phyloP scores from a whole-genome alignment of 495 filamentous ascomycete species.

The Niebla homalea region DNA sequence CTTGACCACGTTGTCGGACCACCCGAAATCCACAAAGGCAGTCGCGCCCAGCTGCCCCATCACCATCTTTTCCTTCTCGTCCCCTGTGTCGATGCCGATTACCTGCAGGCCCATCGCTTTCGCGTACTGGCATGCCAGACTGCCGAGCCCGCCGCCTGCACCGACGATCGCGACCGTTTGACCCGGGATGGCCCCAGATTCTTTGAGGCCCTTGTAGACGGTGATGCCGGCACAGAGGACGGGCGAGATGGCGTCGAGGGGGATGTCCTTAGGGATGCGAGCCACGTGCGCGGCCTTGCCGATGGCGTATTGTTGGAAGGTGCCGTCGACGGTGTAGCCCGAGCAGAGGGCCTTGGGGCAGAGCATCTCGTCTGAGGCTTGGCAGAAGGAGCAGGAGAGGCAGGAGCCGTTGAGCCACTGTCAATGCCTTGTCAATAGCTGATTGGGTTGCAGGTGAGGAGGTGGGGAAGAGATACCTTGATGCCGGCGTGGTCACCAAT shows the following conservation, averaged over 20 bases:
- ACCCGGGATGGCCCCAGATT: constrained; percentile 58
- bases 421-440: neutral
- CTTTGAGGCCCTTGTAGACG: constrained; percentile 87
- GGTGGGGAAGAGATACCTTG: constrained; percentile 29
- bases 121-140: constrained; percentile 73
- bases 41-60: constrained; percentile 48
- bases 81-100: constrained; percentile 68
- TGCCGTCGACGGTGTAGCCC: constrained; percentile 84
- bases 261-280: constrained; percentile 58
- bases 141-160: constrained; percentile 76
- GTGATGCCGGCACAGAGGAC: constrained; percentile 84
- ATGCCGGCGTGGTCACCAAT: constrained; percentile 74
- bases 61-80: constrained; percentile 62
- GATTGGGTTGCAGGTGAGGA: neutral
- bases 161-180: constrained; percentile 78
- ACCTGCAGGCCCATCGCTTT: constrained; percentile 73
- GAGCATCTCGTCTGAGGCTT: constrained; percentile 59
- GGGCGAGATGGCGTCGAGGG: constrained; percentile 66
- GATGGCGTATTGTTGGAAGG: constrained; percentile 85
- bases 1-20: constrained; percentile 57
- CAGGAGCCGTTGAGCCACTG: constrained; percentile 78
- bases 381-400: constrained; percentile 67
- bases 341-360: constrained; percentile 61
- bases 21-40: constrained; percentile 66
- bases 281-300: constrained; percentile 75